These are phyloP conservation scores for Globisporangium cederbergense DNA, from an alignment of 352 stramenopile genomes.

Conservation along the genomic window DNA sequence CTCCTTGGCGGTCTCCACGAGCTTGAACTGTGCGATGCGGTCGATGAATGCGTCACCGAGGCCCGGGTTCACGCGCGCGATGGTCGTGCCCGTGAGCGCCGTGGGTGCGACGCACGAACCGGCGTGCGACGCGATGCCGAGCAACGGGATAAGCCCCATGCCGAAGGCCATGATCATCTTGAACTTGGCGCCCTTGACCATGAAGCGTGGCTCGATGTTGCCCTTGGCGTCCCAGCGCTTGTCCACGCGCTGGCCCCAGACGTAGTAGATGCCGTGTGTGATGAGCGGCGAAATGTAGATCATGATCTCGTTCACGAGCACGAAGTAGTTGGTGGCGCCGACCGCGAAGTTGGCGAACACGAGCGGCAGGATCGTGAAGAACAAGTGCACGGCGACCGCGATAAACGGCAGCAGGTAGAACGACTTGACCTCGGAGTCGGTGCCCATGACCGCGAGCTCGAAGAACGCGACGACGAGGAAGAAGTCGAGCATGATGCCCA, in stretches of 20 bases:
- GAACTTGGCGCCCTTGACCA: not conserved
- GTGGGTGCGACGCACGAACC: conserved; percentile 15
- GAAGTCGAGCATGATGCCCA: conserved; percentile 21
- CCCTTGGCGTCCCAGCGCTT: conserved; percentile 10
- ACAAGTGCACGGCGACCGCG: conserved; percentile 10
- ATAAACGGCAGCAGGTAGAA: conserved; percentile 17
- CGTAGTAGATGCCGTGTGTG: conserved; percentile 17
- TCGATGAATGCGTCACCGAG: conserved; percentile 16
- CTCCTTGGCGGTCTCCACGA: conserved; percentile 14
- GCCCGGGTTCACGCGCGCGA: conserved; percentile 14
- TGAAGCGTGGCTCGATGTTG: conserved; percentile 13
- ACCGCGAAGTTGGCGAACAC: conserved; percentile 19
- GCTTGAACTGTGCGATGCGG: conserved; percentile 15
- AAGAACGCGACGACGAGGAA: conserved; percentile 15
- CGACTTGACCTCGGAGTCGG: conserved; percentile 9
- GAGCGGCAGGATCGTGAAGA: conserved; percentile 17
- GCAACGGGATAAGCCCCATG: conserved; percentile 13
- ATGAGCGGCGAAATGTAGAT: conserved; percentile 18
- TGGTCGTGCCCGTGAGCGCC: conserved; percentile 12
- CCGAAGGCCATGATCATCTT: conserved; percentile 8
- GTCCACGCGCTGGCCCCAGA: conserved; percentile 16
- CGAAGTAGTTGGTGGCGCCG: conserved; percentile 11
- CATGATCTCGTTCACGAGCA: conserved; percentile 15
- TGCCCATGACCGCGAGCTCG: conserved; percentile 11
- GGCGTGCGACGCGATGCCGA: conserved; percentile 11